Evolutionary conservation across 495 filamentous ascomycete species (phyloP), one percentile per base, ranked within the genome.

Genomic region (Talaromyces liani): DNA sequence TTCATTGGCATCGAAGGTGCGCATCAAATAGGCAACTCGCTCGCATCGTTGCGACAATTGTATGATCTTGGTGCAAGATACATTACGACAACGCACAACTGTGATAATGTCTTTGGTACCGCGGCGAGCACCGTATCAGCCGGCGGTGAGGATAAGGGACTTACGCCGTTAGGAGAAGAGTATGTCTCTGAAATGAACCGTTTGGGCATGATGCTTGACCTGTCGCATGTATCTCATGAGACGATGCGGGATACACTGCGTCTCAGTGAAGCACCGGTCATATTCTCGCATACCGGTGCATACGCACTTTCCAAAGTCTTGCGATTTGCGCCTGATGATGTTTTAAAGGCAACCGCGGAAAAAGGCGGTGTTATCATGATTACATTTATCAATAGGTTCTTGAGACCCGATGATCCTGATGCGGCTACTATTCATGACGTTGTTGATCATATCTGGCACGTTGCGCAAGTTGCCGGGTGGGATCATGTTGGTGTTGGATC

Each of bases 401-500:
- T 92, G 47, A 84, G 80, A 56, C 73, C 80, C 8, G 77, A 78
- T 22, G 69, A 84, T 57, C 81, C 82, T 1, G 67, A 70, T 20
- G 85, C 88, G 36, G 80, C 82, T 22, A 91, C 88, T 6, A 72
- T 93, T 27, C 72, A 73, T 29, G 82, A 87, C 25, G 89, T 93
- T 9, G 88, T 82, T 7, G 79, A 82, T 58, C 90, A 93, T 73
- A 83, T 93, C 41, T 79, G 74, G 67, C 78, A 93, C 68, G 87
- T 93, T 62, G 89, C 86, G 6, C 68, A 85, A 27, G 66, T 86
- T 41, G 87, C 90, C 55, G 90, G 90, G 18, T 92, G 82, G 66
- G 86, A 89, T 12, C 80, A 92, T 72, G 89, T 92, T 18, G 90
- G 90, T 0, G 66, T 92, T 31, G 89, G 90, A 0, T 85, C 84